Evolutionary conservation across 305 asterid species (phyloP), one percentile per base, ranked within the genome.

Genomic region (Fraxinus angustifolia): DNA sequence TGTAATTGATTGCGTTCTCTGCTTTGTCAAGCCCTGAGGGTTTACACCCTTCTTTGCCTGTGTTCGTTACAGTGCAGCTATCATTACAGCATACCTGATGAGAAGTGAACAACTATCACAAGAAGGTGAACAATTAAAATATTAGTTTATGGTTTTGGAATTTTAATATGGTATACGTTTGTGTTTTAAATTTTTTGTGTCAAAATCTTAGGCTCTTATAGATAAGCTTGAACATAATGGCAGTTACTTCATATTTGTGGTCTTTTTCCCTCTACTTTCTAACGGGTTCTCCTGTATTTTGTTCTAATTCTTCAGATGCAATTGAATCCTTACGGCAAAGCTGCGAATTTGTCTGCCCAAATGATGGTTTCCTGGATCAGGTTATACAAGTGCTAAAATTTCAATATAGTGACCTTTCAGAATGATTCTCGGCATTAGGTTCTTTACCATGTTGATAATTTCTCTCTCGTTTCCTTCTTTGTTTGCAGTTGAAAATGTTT

Each of bases 351-450:
- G 93, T 92, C 76, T 86, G 96, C 87, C 99, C 99, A 33, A 95
- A 95, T 88, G 99, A 95, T 85, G 97, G 98, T 84, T 95, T 95
- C 90, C 84, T 92, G 84, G 99, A 95, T 77, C 99, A 95, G 98
- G 99, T 95, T 86, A 86, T 86, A 33, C 79, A 50, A 72, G 84
- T 82, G 75, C 30, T 26, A 58, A 56, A 60, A 81, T 23, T 30
- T 80, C 23, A 65, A 65, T 78, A 60, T 77, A 76, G 31, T 84
- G 35, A 76, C 40, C 53, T 62, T 50, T 79, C 73, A 36, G 48
- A 72, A 23, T 80, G 58, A 23, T 74, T 77, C 33, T 80, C 35
- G 75, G 82, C 45, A 40, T 80, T 68, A 33, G 79, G 58, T 23
- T 82, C 73, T 72, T 78, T 53, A 26, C 80, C 12, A n/a, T 86